phyloP scores from a whole-genome alignment of 257 asterid species.

The Solanum stenotomum region DNA sequence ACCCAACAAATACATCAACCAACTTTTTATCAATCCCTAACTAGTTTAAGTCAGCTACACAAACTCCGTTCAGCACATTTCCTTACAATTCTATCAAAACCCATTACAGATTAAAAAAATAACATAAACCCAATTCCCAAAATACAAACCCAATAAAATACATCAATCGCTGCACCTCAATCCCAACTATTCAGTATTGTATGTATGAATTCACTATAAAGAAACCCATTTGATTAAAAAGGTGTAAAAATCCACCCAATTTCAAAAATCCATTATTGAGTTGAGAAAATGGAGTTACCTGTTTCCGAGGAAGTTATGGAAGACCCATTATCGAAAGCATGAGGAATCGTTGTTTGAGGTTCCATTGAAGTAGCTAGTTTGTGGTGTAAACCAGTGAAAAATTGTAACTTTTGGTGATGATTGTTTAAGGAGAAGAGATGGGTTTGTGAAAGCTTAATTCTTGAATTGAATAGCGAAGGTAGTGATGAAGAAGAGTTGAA shows the following conservation, averaged over 20 bases:
- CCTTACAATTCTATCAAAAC: background rate
- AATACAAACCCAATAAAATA: background rate
- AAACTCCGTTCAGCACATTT: background rate
- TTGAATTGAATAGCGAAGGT: conserved; percentile 3
- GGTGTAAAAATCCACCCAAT: background rate
- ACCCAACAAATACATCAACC: background rate
- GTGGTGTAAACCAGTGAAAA: background rate
- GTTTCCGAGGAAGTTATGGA: conserved; percentile 18
- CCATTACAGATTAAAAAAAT: background rate
- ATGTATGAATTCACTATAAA: background rate
- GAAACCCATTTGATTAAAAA: background rate
- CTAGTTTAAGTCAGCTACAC: background rate
- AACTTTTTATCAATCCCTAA: background rate
- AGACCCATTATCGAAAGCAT: conserved; percentile 46
- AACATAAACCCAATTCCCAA: background rate
- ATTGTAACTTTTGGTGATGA: conserved; percentile 21
- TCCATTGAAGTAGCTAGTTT: conserved; percentile 25
- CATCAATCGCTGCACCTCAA: background rate
- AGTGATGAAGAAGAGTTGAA: conserved; percentile 5
- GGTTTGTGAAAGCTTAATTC: conserved; percentile 11
- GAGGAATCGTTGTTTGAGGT: conserved; percentile 9
- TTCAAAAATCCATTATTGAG: background rate
- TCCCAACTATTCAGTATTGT: fast-evolving
- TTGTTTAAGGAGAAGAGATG: conserved; percentile 25
- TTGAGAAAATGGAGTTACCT: conserved; percentile 19